phyloP scores from a whole-genome alignment of 805 yeast genomes.

The Metschnikowia orientalis region DNA sequence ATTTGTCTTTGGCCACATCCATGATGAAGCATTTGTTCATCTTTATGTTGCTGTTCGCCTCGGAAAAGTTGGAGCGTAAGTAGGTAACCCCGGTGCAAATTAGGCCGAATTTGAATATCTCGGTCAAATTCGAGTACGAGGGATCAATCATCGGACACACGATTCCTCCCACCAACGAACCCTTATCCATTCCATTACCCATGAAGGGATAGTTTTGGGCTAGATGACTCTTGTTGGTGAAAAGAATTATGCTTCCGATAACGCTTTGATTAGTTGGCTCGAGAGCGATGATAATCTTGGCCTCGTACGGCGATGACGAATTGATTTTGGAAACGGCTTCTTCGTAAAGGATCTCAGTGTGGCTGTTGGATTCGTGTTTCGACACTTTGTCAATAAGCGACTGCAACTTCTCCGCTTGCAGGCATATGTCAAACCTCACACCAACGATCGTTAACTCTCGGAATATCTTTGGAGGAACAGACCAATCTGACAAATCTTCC shows the following conservation, averaged over 20 bases:
- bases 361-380: constrained; percentile 17
- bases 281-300: constrained; percentile 47
- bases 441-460: constrained; percentile 55
- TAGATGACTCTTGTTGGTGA: constrained; percentile 43
- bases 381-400: constrained; percentile 31
- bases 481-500: constrained; percentile 43
- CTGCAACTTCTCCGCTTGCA: constrained; percentile 38
- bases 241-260: constrained; percentile 48
- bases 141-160: constrained; percentile 53
- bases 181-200: constrained; percentile 31
- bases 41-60: constrained; percentile 17
- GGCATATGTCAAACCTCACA: constrained; percentile 52
- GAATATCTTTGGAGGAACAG: constrained; percentile 50
- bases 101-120: constrained; percentile 52
- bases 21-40: constrained; percentile 35
- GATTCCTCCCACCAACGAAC: constrained; percentile 43
- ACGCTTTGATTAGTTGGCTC: constrained; percentile 50
- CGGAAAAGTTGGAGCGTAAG: constrained; percentile 23
- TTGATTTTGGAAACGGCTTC: constrained; percentile 32
- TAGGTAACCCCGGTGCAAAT: constrained; percentile 41
- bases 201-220: constrained; percentile 51
- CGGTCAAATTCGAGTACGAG: constrained; percentile 47
- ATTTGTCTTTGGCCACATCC: constrained; percentile 34
- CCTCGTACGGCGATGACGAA: constrained; percentile 29
- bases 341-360: constrained; percentile 29